Evolutionary conservation across 2,329 filamentous ascomycete species (phyloP).

Genomic region (Pezizomycotina sp.): DNA sequence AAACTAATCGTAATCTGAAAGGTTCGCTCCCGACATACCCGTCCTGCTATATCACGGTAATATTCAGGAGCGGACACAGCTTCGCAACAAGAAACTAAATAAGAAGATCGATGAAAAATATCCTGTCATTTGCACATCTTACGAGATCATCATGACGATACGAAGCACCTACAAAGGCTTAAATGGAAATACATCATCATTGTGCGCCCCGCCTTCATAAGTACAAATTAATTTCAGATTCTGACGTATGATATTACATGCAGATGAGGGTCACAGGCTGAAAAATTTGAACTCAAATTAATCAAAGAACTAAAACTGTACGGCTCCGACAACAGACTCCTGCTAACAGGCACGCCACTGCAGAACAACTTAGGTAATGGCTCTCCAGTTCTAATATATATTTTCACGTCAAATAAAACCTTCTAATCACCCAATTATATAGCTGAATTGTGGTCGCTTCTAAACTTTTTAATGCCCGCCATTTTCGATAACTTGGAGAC

Average conservation of each 20-base stretch:
- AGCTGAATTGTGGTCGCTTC: conserved; percentile 76
- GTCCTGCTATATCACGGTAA: conserved; percentile 82
- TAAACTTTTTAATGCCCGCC: conserved; percentile 82
- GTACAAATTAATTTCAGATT: background rate
- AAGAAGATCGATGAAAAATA: conserved; percentile 52
- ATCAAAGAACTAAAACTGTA: conserved; percentile 82
- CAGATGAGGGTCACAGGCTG: conserved; percentile 91
- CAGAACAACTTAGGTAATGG: conserved; percentile 75
- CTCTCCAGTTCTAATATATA: background rate
- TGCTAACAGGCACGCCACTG: conserved; percentile 87
- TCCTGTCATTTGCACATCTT: conserved; percentile 83
- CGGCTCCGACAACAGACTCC: conserved; percentile 69
- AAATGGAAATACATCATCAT: conserved; percentile 98
- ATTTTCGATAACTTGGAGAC: conserved; percentile 88
- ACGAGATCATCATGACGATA: conserved; percentile 89
- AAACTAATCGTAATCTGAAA: too few species aligned
- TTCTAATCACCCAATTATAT: background rate
- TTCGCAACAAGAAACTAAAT: conserved; percentile 38
- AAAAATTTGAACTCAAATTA: conserved; percentile 87
- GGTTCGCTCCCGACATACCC: conserved; percentile 54
- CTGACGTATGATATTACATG: too few species aligned
- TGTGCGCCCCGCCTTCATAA: conserved; percentile 33
- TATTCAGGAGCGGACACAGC: conserved; percentile 55
- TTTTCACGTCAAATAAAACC: background rate
- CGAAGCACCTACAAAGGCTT: conserved; percentile 62